A percentile compares a stretch with the other conserved stretches of the same genome.
These are phyloP conservation scores for Claviceps sp. DNA, from an alignment of 2,329 filamentous ascomycete genomes.

Conservation along the genomic window DNA sequence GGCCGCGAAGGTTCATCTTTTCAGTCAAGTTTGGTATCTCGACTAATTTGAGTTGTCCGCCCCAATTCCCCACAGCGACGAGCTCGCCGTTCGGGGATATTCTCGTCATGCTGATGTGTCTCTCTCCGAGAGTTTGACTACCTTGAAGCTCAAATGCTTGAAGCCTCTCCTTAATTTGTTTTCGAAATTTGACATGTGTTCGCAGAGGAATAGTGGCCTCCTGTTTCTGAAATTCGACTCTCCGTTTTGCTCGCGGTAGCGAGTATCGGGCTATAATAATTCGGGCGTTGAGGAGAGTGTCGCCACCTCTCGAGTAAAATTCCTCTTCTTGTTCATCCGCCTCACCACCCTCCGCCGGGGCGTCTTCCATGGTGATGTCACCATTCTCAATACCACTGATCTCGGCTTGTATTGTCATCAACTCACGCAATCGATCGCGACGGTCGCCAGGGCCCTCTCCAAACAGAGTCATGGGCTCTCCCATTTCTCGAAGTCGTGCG, in stretches of 20 bases:
- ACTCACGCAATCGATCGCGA: conserved; percentile 70
- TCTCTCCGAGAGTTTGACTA: conserved; percentile 81
- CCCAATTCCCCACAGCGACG: conserved; percentile 87
- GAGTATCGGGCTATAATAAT: conserved; percentile 73
- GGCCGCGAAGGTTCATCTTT: conserved; percentile 63
- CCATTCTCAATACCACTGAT: conserved; percentile 40
- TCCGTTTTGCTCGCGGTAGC: conserved; percentile 64
- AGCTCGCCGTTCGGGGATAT: conserved; percentile 76
- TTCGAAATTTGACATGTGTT: conserved; percentile 86
- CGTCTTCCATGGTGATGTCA: conserved; percentile 50
- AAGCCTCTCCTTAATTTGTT: conserved; percentile 72
- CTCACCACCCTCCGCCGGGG: conserved; percentile 43
- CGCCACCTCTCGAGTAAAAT: conserved; percentile 79
- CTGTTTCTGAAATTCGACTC: conserved; percentile 62
- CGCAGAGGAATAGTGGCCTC: conserved; percentile 76
- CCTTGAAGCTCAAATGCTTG: conserved; percentile 81
- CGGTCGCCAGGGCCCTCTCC: conserved; percentile 79
- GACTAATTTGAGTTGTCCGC: conserved; percentile 74
- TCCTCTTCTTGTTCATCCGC: conserved; percentile 74
- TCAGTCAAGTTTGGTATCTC: conserved; percentile 71
- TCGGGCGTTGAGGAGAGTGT: conserved; percentile 61
- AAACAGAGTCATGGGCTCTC: conserved; percentile 90
- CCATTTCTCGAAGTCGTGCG: conserved; percentile 65
- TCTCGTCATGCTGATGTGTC: conserved; percentile 81
- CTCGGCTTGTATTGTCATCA: conserved; percentile 63